Conservation (phyloP, 257 asterid genomes). For the Capsicum rhomboideum region DNA sequence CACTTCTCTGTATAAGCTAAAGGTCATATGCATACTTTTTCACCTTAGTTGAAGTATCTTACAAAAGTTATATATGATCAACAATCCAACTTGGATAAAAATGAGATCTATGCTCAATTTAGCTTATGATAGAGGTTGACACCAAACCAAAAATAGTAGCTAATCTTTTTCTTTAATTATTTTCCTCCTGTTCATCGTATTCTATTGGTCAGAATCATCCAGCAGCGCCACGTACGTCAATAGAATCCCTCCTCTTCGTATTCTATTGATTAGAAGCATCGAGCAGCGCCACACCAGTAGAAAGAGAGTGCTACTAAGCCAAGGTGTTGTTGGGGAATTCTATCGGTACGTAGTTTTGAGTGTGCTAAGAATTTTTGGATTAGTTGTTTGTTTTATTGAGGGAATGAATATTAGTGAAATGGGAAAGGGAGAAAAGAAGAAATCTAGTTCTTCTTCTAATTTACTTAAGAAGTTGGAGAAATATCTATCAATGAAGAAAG, state of each 20-base stretch:
- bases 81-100: constrained; percentile 1
- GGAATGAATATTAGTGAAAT: constrained; percentile 2
- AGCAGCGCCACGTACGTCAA: not conserved
- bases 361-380: too few species aligned
- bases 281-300: not conserved
- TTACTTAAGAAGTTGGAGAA: constrained; percentile 16
- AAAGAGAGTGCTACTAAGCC: not conserved
- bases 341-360: too few species aligned
- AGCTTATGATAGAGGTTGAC: constrained; percentile 24
- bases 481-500: constrained; percentile 9
- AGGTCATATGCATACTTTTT: not conserved
- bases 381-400: not conserved
- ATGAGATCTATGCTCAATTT: constrained; percentile 3
- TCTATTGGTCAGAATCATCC: not conserved
- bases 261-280: not conserved
- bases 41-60: not conserved
- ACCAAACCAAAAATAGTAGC: not conserved
- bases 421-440: not conserved
- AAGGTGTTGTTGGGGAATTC: too few species aligned
- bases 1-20: not conserved
- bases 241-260: not conserved
- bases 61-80: constrained; percentile 4
- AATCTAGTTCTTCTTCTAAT: not conserved
- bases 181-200: not conserved
- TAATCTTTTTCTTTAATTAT: not conserved